Base-by-base conservation (phyloP, 305 asterid genomes). In the Fraxinus latifolia region DNA sequence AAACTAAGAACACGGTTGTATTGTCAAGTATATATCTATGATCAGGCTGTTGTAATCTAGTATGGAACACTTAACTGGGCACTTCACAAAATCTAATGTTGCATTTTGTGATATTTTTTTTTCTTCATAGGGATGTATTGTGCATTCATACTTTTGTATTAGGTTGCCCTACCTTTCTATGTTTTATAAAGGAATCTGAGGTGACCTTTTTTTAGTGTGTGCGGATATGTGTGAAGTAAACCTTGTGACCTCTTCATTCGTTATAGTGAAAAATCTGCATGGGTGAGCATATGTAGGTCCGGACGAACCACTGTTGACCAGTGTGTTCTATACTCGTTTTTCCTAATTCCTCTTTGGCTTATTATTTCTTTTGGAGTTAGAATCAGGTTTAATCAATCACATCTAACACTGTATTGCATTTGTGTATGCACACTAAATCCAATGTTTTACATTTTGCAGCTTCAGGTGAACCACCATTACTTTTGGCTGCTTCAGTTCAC, bases 391-490 rank as follows among this genome's bases (percentile, higher is more conserved):
- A 55, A 17, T 55, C 27, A 6, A 17, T 55, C 27, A 17, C 67
- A 55, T 55, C 4, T 17, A 55, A 55, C 67, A 19, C 29, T 7
- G 3, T 55, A 19, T 53, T 55, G 67, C 67, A 55, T 55, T 55
- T 19, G 12, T 21, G 11, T 6, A 55, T 55, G 23, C 65, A 53
- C 65, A 53, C 65, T 53, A 55, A 55, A 55, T 55, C 67, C 67
- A 17, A 55, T 55, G 29, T 55, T 17, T 55, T 55, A 6, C 67
- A 55, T 55, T 79, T 14, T 86, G 86, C 85, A 93, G 97, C 97
- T 39, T 93, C 93, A 7, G 97, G 97, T 7, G 97, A 93, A 76
- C 97, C 97, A 0, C 97, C 95, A 2, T 77, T 93, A 78, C 88
- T 92, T 15, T 87, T 93, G 83, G 93, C 97, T 5, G 91, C 83